Evolutionary conservation across 2,329 filamentous ascomycete species (phyloP).

Genomic region (Elsinoe batatas): DNA sequence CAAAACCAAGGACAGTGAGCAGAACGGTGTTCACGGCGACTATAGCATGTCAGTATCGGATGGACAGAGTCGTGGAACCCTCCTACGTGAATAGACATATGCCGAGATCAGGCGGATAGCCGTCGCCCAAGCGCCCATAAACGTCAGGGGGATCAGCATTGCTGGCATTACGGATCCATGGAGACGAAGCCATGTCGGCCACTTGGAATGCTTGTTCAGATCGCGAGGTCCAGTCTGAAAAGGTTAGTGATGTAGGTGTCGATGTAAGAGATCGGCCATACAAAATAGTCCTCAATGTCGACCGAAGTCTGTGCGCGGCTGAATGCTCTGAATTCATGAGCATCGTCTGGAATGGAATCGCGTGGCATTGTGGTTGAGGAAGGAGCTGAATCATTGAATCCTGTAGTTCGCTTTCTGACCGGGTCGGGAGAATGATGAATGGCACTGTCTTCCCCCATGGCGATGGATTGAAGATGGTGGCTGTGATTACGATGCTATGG

Average conservation of each 20-base stretch:
- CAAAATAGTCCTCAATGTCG: conserved; percentile 24
- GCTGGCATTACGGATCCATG: conserved; percentile 67
- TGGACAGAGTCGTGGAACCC: neutral
- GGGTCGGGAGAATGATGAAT: neutral
- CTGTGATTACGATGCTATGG: neutral
- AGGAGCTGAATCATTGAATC: neutral
- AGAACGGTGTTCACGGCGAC: conserved; percentile 56
- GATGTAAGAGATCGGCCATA: neutral
- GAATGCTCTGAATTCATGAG: conserved; percentile 7
- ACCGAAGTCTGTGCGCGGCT: conserved; percentile 17
- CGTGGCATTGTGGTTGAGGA: conserved; percentile 5
- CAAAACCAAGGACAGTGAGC: conserved; percentile 70
- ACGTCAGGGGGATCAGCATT: conserved; percentile 58
- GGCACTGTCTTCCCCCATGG: conserved; percentile 4
- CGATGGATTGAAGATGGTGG: neutral
- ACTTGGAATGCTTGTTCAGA: conserved; percentile 63
- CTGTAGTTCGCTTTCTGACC: neutral
- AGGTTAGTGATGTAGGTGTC: neutral
- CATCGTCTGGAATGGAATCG: conserved; percentile 5
- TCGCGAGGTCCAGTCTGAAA: conserved; percentile 49
- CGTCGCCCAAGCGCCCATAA: conserved; percentile 56
- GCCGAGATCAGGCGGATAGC: conserved; percentile 50
- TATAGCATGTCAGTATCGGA: neutral
- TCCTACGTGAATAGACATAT: conserved; percentile 29
- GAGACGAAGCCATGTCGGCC: conserved; percentile 64